phyloP scores from a whole-genome alignment of 1,284 basidiomycete genomes.

The Malassezia yamatoensis region DNA sequence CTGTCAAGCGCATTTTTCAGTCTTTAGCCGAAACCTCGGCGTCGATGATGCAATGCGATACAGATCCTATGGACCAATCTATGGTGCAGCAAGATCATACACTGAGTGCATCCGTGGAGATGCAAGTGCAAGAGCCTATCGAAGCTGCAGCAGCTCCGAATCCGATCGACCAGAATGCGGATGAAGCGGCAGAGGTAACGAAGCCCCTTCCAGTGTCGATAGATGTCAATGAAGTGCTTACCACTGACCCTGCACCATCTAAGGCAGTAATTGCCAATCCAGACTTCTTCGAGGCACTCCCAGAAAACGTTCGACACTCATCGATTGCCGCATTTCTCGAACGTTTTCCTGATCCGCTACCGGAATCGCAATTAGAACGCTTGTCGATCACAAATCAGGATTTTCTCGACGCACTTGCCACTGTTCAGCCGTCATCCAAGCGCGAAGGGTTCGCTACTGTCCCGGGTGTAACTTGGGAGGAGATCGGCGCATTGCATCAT shows the following conservation, averaged over 20 bases:
- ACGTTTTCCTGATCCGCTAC: constrained; percentile 70
- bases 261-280: neutral
- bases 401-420: constrained; percentile 66
- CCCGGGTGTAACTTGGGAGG: constrained; percentile 87
- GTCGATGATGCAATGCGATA: constrained; percentile 1
- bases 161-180: neutral
- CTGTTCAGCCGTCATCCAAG: constrained; percentile 88
- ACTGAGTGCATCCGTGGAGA: no score
- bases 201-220: neutral
- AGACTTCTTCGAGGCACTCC: constrained; percentile 34
- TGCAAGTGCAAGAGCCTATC: no score
- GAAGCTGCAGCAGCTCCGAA: neutral
- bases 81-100: neutral
- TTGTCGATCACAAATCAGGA: constrained; percentile 62
- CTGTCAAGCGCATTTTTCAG: constrained; percentile 89
- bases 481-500: constrained; percentile 78
- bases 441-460: constrained; percentile 95
- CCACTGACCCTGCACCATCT: neutral
- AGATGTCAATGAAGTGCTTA: neutral
- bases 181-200: neutral
- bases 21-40: constrained; percentile 51
- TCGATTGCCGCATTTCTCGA: constrained; percentile 82
- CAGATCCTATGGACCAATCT: constrained; percentile 6
- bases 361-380: constrained; percentile 64
- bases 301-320: constrained; percentile 51